A percentile compares a stretch with the other conserved stretches of the same genome.
Evolutionary conservation across 129 eudicot species (phyloP).

Genomic region (Flaveria trinervia): DNA sequence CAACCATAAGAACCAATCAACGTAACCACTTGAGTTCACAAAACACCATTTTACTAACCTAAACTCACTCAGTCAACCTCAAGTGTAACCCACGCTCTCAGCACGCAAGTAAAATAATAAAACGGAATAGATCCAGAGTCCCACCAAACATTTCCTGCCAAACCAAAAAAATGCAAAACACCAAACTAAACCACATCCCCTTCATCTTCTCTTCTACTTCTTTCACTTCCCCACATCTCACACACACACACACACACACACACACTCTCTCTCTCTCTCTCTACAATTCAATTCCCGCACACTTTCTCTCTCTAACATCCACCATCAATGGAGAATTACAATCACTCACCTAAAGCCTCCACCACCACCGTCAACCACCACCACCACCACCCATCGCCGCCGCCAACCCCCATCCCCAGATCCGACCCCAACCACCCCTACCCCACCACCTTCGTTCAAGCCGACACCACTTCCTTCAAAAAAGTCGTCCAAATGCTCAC

Average conservation of each 20-base stretch:
- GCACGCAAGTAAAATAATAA: neutral
- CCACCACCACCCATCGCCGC: constrained; percentile 54
- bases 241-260: neutral
- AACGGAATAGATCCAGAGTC: constrained; percentile 30
- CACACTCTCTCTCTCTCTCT: constrained; percentile 24
- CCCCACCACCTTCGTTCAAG: constrained; percentile 97
- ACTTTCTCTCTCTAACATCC: constrained; percentile 20
- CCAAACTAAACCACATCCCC: constrained; percentile 39
- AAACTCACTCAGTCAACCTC: neutral
- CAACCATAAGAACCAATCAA: too few relatives aligned
- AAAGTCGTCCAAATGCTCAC: constrained; percentile 97
- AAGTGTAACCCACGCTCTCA: constrained; percentile 25
- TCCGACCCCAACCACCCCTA: constrained; percentile 86
- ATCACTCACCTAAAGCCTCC: neutral
- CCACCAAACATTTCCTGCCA: constrained; percentile 59
- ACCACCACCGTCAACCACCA: constrained; percentile 17
- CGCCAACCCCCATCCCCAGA: constrained; percentile 49
- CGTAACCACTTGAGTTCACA: too few relatives aligned
- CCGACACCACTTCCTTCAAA: constrained; percentile 86
- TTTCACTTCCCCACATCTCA: constrained; percentile 8
- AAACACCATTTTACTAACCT: too few relatives aligned
- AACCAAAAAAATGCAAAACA: constrained; percentile 53
- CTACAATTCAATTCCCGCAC: too few relatives aligned
- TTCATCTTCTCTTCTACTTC: neutral
- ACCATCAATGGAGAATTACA: constrained; percentile 53